phyloP scores from a whole-genome alignment of 202 grass and related monocot species.

The Digitaria exilis region DNA sequence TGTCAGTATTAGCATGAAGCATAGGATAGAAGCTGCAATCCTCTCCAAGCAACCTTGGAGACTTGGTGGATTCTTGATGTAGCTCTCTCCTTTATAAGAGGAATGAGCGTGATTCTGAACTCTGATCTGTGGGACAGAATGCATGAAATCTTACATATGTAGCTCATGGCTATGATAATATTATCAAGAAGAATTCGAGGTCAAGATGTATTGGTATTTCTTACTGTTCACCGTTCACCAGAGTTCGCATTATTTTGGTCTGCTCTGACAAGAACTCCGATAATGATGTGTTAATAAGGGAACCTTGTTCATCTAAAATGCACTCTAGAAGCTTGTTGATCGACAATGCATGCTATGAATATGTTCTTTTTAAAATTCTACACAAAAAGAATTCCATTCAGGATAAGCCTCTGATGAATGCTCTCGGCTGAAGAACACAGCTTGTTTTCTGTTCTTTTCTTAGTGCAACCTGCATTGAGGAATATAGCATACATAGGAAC shows the following conservation, averaged over 20 bases:
- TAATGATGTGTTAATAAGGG: not conserved
- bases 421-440: not conserved
- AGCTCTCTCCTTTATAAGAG: not conserved
- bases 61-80: not conserved
- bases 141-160: constrained; percentile 21
- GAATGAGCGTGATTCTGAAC: not conserved
- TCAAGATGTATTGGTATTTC: not conserved
- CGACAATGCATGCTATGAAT: not conserved
- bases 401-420: not conserved
- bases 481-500: not conserved
- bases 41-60: not conserved
- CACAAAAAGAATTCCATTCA: not conserved
- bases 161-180: not conserved
- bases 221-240: too few species aligned
- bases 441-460: not conserved
- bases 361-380: not conserved
- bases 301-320: too few species aligned
- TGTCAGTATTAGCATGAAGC: not conserved
- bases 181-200: not conserved
- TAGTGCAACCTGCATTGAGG: not conserved
- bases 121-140: not conserved
- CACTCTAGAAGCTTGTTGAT: too few species aligned
- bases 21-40: not conserved
- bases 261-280: not conserved
- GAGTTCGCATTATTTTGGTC: not conserved